Conservation (phyloP, 1,284 basidiomycete species). For the Neonothopanus nambi region DNA sequence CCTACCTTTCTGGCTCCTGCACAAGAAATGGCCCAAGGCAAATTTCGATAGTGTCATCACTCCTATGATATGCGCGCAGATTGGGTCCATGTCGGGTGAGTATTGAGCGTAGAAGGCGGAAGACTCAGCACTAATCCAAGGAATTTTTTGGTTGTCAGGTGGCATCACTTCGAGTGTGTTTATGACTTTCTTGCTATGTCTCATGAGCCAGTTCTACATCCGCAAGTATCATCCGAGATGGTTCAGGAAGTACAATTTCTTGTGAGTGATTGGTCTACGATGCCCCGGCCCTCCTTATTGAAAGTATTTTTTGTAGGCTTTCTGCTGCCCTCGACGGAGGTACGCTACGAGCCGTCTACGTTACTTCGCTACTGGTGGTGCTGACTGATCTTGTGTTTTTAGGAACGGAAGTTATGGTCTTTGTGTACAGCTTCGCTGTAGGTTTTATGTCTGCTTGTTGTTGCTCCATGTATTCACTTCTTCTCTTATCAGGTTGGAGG, state of each 20-base stretch:
- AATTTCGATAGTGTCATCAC: constrained; percentile 50
- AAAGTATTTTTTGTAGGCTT: constrained; percentile 21
- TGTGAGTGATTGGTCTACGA: constrained; percentile 19
- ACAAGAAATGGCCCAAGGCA: constrained; percentile 46
- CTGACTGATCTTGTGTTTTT: background rate
- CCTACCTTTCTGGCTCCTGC: constrained; percentile 54
- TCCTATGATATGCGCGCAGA: constrained; percentile 43
- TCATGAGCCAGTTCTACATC: constrained; percentile 36
- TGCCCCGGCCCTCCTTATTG: background rate
- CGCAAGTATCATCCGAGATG: constrained; percentile 40
- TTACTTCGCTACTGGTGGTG: background rate
- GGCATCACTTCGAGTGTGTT: constrained; percentile 58
- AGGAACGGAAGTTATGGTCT: constrained; percentile 46
- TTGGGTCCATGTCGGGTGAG: constrained; percentile 14
- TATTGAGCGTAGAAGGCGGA: background rate
- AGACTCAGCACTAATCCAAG: background rate
- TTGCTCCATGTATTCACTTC: background rate
- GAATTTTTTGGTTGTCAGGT: constrained; percentile 19
- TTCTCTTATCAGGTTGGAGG: constrained; percentile 39
- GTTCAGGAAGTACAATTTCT: constrained; percentile 64
- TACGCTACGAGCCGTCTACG: constrained; percentile 29
- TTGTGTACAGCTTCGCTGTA: constrained; percentile 61
- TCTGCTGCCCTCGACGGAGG: constrained; percentile 59
- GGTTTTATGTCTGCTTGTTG: constrained; percentile 26
- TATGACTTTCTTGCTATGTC: constrained; percentile 49